Conservation (phyloP, 257 asterid genomes). For the Lavandula angustifolia region DNA sequence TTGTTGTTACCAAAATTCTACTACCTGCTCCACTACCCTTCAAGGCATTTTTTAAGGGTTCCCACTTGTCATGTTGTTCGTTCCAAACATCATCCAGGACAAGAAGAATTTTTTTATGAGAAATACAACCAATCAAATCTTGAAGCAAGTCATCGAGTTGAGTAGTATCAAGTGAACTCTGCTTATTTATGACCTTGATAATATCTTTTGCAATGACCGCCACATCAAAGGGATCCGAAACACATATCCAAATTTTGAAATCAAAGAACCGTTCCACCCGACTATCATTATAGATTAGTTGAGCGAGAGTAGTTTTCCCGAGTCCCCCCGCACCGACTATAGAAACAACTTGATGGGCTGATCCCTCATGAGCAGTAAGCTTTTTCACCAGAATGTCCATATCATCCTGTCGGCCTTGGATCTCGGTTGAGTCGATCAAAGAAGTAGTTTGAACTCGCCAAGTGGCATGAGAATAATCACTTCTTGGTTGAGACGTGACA, state of each 20-base stretch:
- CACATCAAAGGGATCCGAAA: conserved; percentile 31
- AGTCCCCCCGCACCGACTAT: conserved; percentile 50
- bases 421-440: conserved; percentile 24
- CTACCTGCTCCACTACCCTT: conserved; percentile 24
- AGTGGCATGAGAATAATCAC: background rate
- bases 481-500: background rate
- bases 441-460: conserved; percentile 29
- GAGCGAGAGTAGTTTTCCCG: conserved; percentile 51
- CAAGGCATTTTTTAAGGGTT: background rate
- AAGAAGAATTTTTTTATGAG: conserved; percentile 19
- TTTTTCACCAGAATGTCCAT: conserved; percentile 22
- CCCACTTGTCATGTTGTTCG: conserved; percentile 14
- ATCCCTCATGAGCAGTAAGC: background rate
- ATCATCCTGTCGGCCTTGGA: conserved; percentile 37
- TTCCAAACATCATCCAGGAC: conserved; percentile 35
- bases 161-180: background rate
- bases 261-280: conserved; percentile 27
- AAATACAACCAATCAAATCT: background rate
- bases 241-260: conserved; percentile 40
- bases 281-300: conserved; percentile 31
- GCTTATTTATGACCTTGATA: background rate
- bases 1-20: conserved; percentile 36
- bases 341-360: conserved; percentile 27
- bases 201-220: conserved; percentile 18
- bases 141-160: background rate